A percentile compares a stretch with the other conserved stretches of the same genome.
Conservation (phyloP, 2,329 filamentous ascomycete species). For the Fusarium foetens region DNA sequence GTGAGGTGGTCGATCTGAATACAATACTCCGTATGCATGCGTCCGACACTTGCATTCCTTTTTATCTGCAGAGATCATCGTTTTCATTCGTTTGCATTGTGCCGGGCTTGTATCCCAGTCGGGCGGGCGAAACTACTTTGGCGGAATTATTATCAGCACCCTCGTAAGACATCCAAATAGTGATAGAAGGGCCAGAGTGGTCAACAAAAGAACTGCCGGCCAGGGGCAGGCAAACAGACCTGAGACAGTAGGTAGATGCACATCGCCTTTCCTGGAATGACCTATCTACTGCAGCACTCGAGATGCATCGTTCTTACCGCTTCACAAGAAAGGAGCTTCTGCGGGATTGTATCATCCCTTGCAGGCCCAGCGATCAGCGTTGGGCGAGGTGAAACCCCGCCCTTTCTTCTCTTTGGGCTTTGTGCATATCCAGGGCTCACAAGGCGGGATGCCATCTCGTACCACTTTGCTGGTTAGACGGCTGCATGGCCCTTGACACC, state of each 20-base stretch:
- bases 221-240: not conserved
- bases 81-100: constrained; percentile 2
- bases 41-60: not conserved
- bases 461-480: constrained; percentile 33
- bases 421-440: constrained; percentile 36
- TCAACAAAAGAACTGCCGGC: constrained; percentile 13
- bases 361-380: constrained; percentile 36
- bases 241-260: constrained; percentile 5
- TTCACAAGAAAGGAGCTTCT: constrained; percentile 12
- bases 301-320: constrained; percentile 11
- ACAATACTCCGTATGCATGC: not conserved
- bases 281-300: not conserved
- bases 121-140: not conserved
- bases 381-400: constrained; percentile 33
- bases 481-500: constrained; percentile 30
- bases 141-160: not conserved
- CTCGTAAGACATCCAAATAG: not conserved
- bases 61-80: constrained; percentile 7
- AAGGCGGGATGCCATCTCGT: constrained; percentile 36
- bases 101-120: constrained; percentile 1
- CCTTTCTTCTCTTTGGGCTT: constrained; percentile 37
- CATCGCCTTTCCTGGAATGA: constrained; percentile 7
- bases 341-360: constrained; percentile 34
- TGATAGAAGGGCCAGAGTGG: not conserved
- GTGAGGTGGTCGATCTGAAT: constrained; percentile 1